Evolutionary conservation across 2,329 filamentous ascomycete genomes (phyloP).

Genomic region (Talaromyces sp.): DNA sequence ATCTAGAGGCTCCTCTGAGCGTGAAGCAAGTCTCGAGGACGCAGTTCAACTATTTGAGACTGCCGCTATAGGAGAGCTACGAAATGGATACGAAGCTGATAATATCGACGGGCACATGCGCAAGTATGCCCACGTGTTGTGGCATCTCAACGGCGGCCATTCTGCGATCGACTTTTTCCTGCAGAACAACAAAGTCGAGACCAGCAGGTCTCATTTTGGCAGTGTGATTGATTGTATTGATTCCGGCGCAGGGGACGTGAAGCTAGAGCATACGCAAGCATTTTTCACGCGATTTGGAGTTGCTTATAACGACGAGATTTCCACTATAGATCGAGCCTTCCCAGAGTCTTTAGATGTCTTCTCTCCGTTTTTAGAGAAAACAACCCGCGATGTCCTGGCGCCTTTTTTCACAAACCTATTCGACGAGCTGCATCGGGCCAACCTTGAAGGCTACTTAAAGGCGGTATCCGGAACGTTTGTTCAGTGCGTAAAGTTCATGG

Average conservation of each 20-base stretch:
- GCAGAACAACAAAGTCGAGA: constrained; percentile 79
- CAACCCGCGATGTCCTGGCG: constrained; percentile 74
- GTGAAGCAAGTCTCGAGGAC: constrained; percentile 66
- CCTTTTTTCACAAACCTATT: constrained; percentile 83
- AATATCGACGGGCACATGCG: constrained; percentile 87
- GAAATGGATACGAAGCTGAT: constrained; percentile 82
- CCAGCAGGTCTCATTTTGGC: constrained; percentile 64
- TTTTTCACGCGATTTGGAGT: constrained; percentile 74
- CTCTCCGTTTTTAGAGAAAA: constrained; percentile 72
- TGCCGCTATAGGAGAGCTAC: constrained; percentile 84
- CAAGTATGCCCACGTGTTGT: constrained; percentile 80
- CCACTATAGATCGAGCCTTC: constrained; percentile 77
- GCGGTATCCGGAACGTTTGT: constrained; percentile 84
- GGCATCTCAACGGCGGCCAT: constrained; percentile 72
- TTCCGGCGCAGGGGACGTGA: constrained; percentile 60
- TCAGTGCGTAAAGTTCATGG: constrained; percentile 73
- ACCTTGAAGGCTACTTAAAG: constrained; percentile 72
- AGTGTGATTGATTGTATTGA: constrained; percentile 79
- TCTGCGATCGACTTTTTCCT: constrained; percentile 80
- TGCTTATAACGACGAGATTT: constrained; percentile 77
- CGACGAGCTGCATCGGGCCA: constrained; percentile 76
- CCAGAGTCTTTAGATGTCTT: constrained; percentile 65
- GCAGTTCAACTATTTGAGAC: constrained; percentile 85
- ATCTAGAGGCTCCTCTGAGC: constrained; percentile 64
- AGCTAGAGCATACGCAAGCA: constrained; percentile 70